Conservation (phyloP, 129 eudicot genomes). For the Artemisia argyi region DNA sequence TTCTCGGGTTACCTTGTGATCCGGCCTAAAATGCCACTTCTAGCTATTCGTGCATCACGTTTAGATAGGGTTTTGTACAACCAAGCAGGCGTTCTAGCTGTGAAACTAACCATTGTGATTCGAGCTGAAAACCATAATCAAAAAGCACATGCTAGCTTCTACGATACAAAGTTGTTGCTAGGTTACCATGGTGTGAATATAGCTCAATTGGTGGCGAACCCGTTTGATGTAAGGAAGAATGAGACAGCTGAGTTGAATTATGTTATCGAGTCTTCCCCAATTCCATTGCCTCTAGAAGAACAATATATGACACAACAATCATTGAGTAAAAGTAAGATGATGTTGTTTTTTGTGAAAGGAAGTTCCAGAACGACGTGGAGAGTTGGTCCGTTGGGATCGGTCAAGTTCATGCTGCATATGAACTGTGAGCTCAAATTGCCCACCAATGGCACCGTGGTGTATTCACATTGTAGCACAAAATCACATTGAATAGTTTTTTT, state of each 20-base stretch:
- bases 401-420: constrained; percentile 62
- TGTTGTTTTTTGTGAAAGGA: constrained; percentile 53
- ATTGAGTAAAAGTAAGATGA: constrained; percentile 19
- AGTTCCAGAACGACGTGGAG: constrained; percentile 64
- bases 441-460: constrained; percentile 22
- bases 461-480: constrained; percentile 58
- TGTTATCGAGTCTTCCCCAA: constrained; percentile 39
- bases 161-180: constrained; percentile 35
- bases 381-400: constrained; percentile 60
- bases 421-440: constrained; percentile 52
- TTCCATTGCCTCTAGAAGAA: constrained; percentile 47
- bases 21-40: constrained; percentile 57
- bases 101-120: constrained; percentile 43
- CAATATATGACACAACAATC: constrained; percentile 35
- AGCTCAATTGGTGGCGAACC: constrained; percentile 43
- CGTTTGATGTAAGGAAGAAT: constrained; percentile 53
- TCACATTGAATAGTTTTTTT: constrained; percentile 25
- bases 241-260: constrained; percentile 36
- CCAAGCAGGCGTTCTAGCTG: constrained; percentile 44
- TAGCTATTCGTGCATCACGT: constrained; percentile 44
- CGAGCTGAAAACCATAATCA: constrained; percentile 56
- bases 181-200: constrained; percentile 50
- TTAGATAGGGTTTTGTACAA: constrained; percentile 35
- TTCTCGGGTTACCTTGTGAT: constrained; percentile 60
- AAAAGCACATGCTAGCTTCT: constrained; percentile 65